Evolutionary conservation across 495 filamentous ascomycete genomes (phyloP).

Genomic region (Tuber magnatum): DNA sequence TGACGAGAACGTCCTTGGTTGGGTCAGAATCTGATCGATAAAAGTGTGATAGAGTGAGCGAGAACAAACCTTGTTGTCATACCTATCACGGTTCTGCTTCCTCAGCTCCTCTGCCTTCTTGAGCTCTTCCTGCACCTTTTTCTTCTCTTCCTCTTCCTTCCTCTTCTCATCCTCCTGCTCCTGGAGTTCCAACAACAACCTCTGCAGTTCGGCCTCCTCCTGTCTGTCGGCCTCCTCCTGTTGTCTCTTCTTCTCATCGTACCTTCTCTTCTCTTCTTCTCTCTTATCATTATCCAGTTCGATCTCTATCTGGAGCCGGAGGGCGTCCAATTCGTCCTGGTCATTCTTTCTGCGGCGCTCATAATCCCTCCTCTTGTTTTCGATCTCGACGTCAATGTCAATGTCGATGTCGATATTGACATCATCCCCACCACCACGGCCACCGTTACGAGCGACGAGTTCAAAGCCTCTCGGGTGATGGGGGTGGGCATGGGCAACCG

Average conservation of each 20-base stretch:
- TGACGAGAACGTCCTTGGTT: constrained; percentile 21
- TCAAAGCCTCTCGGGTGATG: constrained; percentile 8
- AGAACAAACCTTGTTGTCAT: constrained; percentile 23
- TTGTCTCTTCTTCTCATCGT: constrained; percentile 8
- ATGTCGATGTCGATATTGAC: neutral
- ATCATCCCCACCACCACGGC: neutral
- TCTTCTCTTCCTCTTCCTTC: neutral
- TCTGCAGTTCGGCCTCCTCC: neutral
- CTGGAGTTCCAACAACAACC: neutral
- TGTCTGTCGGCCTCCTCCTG: constrained; percentile 6
- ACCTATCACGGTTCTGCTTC: constrained; percentile 6
- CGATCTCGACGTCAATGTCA: constrained; percentile 1
- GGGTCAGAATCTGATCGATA: constrained; percentile 3
- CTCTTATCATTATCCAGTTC: constrained; percentile 16
- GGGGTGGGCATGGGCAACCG: constrained; percentile 10
- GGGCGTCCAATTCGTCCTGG: neutral
- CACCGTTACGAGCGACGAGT: constrained; percentile 1
- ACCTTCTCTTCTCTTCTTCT: constrained; percentile 14
- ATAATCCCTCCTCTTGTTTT: constrained; percentile 12
- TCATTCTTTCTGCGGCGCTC: neutral
- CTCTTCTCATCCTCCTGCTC: neutral
- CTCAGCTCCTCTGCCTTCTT: constrained; percentile 19
- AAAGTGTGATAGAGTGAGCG: neutral
- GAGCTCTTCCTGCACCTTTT: constrained; percentile 10
- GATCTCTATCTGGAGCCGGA: constrained; percentile 7